Evolutionary conservation across 2,329 filamentous ascomycete genomes (phyloP).

Genomic region (Diaporthe helianthi): DNA sequence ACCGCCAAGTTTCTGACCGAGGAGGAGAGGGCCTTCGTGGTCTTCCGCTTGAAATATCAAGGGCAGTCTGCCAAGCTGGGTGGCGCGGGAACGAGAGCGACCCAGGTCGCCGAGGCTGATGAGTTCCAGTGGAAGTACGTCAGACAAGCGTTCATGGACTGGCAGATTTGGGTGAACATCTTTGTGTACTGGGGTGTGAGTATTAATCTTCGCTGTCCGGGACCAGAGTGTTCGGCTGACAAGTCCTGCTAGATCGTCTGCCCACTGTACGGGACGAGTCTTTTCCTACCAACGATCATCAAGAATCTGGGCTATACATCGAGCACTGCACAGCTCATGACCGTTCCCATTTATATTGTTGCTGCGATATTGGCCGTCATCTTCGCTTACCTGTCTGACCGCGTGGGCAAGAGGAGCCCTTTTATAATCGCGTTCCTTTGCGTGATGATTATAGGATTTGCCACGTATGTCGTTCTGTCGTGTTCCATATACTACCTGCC

Average conservation of each 20-base stretch:
- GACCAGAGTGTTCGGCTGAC: neutral
- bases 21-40: slow-evolving; percentile 73
- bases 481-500: too few relatives aligned
- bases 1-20: slow-evolving; percentile 76
- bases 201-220: slow-evolving; percentile 48
- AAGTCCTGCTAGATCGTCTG: slow-evolving; percentile 51
- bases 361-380: slow-evolving; percentile 66
- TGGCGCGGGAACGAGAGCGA: slow-evolving; percentile 26
- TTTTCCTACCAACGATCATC: slow-evolving; percentile 71
- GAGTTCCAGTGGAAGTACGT: slow-evolving; percentile 79
- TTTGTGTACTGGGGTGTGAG: slow-evolving; percentile 70
- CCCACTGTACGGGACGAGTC: slow-evolving; percentile 62
- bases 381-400: slow-evolving; percentile 63
- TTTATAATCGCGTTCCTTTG: slow-evolving; percentile 63
- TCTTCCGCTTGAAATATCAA: slow-evolving; percentile 74
- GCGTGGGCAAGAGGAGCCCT: slow-evolving; percentile 58
- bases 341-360: slow-evolving; percentile 64
- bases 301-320: slow-evolving; percentile 63
- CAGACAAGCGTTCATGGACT: slow-evolving; percentile 75
- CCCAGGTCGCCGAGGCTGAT: slow-evolving; percentile 68
- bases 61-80: slow-evolving; percentile 42
- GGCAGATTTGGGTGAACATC: slow-evolving; percentile 74
- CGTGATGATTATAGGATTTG: slow-evolving; percentile 63
- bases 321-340: slow-evolving; percentile 70
- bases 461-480: slow-evolving; percentile 48